A percentile compares a stretch with the other conserved stretches of the same genome.
Conservation (phyloP, 345 rosid genomes). For the Mallotus nudiflorus region DNA sequence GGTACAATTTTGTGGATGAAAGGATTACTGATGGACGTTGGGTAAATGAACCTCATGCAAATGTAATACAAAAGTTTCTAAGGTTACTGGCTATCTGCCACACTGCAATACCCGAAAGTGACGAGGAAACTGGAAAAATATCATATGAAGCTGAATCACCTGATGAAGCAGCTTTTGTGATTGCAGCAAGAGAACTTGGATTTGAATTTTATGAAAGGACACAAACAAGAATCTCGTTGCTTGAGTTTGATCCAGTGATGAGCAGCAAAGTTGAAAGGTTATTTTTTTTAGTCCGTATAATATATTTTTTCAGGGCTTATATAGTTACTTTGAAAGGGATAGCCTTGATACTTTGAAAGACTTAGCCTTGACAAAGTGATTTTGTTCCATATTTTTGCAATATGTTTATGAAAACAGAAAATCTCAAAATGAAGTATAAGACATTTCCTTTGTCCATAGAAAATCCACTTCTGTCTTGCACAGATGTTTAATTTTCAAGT, state of each 20-base stretch:
- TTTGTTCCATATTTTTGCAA: neutral
- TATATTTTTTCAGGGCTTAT: neutral
- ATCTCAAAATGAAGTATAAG: neutral
- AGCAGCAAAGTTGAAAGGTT: slow-evolving; percentile 63
- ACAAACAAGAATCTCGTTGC: slow-evolving; percentile 65
- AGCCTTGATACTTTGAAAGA: neutral
- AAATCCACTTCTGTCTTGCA: neutral
- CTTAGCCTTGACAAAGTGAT: neutral
- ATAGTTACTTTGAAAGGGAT: neutral
- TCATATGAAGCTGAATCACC: slow-evolving; percentile 97
- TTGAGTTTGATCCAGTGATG: slow-evolving; percentile 59
- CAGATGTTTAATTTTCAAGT: neutral
- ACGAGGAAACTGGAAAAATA: slow-evolving; percentile 65
- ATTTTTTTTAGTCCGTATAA: slow-evolving; percentile 11
- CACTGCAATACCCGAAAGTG: slow-evolving; percentile 87
- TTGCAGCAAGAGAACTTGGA: slow-evolving; percentile 91
- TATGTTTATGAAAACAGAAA: neutral
- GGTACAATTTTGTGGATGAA: slow-evolving; percentile 80
- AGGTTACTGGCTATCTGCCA: slow-evolving; percentile 82
- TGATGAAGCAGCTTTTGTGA: slow-evolving; percentile 94
- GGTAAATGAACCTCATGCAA: slow-evolving; percentile 55
- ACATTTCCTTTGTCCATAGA: neutral
- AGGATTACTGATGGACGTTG: slow-evolving; percentile 75
- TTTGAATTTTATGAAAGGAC: slow-evolving; percentile 82
- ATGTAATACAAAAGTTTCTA: slow-evolving; percentile 62